Evolutionary conservation across 768 basidiomycete species (phyloP).

Genomic region (Phanerochaete sordida): DNA sequence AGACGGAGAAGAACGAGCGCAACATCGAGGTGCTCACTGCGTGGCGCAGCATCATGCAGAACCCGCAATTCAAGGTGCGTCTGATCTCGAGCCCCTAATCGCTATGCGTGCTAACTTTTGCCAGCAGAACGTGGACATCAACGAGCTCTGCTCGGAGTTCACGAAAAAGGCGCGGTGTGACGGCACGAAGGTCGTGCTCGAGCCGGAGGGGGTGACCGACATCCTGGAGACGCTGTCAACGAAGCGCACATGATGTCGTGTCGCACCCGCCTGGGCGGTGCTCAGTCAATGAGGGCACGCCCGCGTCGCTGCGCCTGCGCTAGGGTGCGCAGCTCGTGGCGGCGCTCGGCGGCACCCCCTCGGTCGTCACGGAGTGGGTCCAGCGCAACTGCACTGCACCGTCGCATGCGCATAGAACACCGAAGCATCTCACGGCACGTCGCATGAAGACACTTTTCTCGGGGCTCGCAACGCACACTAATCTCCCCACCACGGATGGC

Average conservation of each 20-base stretch:
- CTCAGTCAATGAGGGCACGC: slow-evolving; percentile 1
- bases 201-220: slow-evolving; percentile 40
- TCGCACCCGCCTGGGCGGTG: background rate
- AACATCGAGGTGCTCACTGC: slow-evolving; percentile 78
- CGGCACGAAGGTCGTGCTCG: slow-evolving; percentile 78
- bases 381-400: no score
- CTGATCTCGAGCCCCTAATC: background rate
- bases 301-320: background rate
- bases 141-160: slow-evolving; percentile 75
- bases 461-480: background rate
- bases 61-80: slow-evolving; percentile 74
- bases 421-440: background rate
- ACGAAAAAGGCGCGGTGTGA: slow-evolving; percentile 81
- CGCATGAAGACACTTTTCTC: background rate
- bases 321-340: no score
- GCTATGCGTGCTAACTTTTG: background rate
- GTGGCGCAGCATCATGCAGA: slow-evolving; percentile 72
- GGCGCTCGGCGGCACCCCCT: background rate
- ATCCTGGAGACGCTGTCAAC: slow-evolving; percentile 40
- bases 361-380: background rate
- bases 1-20: slow-evolving; percentile 62
- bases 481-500: background rate
- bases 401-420: background rate
- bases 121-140: slow-evolving; percentile 69
- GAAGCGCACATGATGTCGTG: slow-evolving; percentile 14